phyloP scores from a whole-genome alignment of 345 rosid species.

The Eucalyptus melliodora region DNA sequence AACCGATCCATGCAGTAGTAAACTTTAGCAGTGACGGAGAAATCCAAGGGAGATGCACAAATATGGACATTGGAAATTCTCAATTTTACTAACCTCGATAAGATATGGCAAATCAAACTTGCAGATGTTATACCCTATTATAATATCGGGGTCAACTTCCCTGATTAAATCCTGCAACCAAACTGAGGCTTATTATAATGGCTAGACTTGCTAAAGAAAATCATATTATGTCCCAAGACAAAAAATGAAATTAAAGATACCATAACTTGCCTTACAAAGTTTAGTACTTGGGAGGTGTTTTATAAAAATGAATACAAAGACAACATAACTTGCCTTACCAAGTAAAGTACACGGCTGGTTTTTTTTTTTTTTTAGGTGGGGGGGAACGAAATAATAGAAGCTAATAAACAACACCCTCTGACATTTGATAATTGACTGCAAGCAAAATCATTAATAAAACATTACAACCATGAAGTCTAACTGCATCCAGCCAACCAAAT shows the following conservation, averaged over 20 bases:
- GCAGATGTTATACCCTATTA: slow-evolving; percentile 98
- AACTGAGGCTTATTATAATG: background rate
- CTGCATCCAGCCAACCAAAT: background rate
- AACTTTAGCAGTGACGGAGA: background rate
- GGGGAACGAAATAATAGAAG: background rate
- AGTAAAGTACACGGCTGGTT: background rate
- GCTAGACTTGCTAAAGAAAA: background rate
- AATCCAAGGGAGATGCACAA: background rate
- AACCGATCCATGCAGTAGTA: background rate
- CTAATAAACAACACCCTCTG: background rate
- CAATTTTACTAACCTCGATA: slow-evolving; percentile 58
- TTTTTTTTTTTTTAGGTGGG: background rate
- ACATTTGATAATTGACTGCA: background rate
- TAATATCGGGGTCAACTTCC: slow-evolving; percentile 93
- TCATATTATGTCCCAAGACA: background rate
- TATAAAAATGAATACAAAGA: background rate
- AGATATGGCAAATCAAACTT: slow-evolving; percentile 97
- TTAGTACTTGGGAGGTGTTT: background rate
- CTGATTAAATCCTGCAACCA: slow-evolving; percentile 71
- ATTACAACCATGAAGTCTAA: background rate
- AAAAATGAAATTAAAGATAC: background rate
- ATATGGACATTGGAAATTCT: background rate
- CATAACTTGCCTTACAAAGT: background rate
- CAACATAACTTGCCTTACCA: background rate
- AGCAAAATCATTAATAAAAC: background rate